Base-by-base conservation (phyloP, 129 eudicot species). In the Rutidosis leptorrhynchoides region DNA sequence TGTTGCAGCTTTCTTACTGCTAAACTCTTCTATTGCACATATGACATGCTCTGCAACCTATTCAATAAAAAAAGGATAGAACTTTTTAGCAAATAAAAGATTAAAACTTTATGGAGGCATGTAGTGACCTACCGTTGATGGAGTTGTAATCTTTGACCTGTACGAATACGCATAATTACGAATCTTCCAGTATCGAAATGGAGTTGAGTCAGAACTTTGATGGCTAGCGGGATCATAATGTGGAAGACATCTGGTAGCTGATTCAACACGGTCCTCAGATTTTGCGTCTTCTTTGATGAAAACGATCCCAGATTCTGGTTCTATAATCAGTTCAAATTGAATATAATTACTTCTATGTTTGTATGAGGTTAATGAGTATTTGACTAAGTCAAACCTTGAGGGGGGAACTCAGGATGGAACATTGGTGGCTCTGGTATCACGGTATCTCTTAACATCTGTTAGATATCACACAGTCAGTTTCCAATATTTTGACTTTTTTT, bases 371-470 rank as follows among this genome's bases (percentile, higher is more conserved):
- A 20, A 37, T 25, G 46, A 24, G 66, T 49, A 11, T 35, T 42
- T 29, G 26, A 48, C 37, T 61, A 70, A 17, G 55, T 58, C 58
- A 32, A 77, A 93, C 96, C 99, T 89, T 89, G 99, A 62, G 96
- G 92, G 77, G 95, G 92, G 76, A 83, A 93, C 81, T 89, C 96
- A 7, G 99, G 99, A 64, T 73, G 86, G 73, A 85, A 93, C 99
- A 93, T 93, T 4, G 99, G 99, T 48, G 81, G 61, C 77, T 93
- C 99, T 32, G 99, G 99, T 82, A 93, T 93, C 73, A 86, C 83
- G 60, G 95, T 86, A 57, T 86, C 81, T 79, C 75, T 83, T 80
- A 93, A 77, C 57, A 86, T 68, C 98, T 92, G 79, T 68, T 68
- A 33, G 19, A 59, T 49, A 59, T 29, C 58, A 60, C 35, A 57